Base-by-base conservation (phyloP, 2,329 filamentous ascomycete species). In the Cladophialophora immunda region DNA sequence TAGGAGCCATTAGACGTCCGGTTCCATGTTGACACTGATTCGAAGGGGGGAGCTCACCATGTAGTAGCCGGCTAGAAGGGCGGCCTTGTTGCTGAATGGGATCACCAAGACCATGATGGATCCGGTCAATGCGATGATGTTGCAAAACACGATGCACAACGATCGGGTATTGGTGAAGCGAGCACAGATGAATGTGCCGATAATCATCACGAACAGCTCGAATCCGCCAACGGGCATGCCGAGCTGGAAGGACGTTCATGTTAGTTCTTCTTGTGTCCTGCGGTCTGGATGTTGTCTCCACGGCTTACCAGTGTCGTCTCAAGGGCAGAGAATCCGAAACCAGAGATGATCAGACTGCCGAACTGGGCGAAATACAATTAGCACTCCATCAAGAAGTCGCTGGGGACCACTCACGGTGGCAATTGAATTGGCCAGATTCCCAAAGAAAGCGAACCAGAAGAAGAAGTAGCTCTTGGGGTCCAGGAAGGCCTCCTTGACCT, bases 391-490 rank as follows among this genome's bases (percentile, higher is more conserved):
- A 7, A 56, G 53, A 9, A 7, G 8, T 11, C 22, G 27, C 11
- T 30, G 53, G 19, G 13, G 19, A 29, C 13, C 6, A 19, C 68
- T 72, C 13, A 77, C 78, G 47, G 79, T 80, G 6, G 77, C 74
- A 66, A 79, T 77, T 62, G 77, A 75, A 19, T 63, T 70, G 7
- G 73, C 19, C 29, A 50, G 38, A 57, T 36, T 76, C 29, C 13
- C 36, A 22, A 71, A 62, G 30, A 64, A 65, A n/a, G 13, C 61
- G 45, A 41, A 76, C 72, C 81, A 58, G 41, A 69, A 70, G 45
- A 81, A 75, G n/a, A 80, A 68, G 67, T 76, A 82, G 0, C 82
- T 79, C 63, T 84, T 81, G 1, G 80, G 75, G 50, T 84, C 79
- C 13, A 53, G 57, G 53, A 84, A 76, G 4, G 79, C 79, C 72